Evolutionary conservation across 768 basidiomycete genomes (phyloP).

Genomic region (Omphalotus guepiniiformis): DNA sequence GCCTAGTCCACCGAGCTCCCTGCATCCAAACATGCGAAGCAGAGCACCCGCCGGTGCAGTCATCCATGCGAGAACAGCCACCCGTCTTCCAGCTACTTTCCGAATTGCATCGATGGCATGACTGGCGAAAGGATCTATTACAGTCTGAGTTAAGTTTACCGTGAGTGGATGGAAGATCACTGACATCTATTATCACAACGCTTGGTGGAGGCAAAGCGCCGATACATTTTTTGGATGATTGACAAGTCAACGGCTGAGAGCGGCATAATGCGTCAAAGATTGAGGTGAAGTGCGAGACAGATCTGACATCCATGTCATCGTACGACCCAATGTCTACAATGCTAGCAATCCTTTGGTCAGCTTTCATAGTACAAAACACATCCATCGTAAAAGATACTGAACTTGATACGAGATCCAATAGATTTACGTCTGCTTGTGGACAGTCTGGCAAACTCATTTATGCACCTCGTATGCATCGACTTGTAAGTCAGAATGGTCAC

Average conservation of each 20-base stretch:
- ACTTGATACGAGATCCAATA: constrained; percentile 4
- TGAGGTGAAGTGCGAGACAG: not conserved
- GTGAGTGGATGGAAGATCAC: not conserved
- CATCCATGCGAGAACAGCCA: constrained; percentile 1
- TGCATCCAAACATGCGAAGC: not conserved
- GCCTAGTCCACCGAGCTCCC: not conserved
- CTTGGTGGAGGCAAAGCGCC: not conserved
- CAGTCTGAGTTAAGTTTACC: not conserved
- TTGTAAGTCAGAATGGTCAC: constrained; percentile 1
- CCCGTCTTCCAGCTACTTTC: not conserved
- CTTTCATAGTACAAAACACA: not conserved
- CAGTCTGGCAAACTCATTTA: constrained; percentile 1
- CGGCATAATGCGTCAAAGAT: constrained; percentile 1
- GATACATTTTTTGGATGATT: not conserved
- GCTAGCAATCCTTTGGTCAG: not conserved
- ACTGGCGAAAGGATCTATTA: not conserved
- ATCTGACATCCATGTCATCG: not conserved
- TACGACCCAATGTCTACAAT: not conserved
- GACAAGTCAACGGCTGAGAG: not conserved
- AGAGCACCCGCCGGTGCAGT: constrained; percentile 4
- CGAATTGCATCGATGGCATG: constrained; percentile 5
- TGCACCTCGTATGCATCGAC: constrained; percentile 1
- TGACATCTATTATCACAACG: constrained; percentile 3
- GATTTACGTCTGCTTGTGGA: not conserved
- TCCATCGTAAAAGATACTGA: not conserved